A percentile compares a stretch with the other conserved stretches of the same genome.
These are phyloP conservation scores for Gracilaria domingensis DNA, from an alignment of 23 red algal genomes.

Conservation along the genomic window DNA sequence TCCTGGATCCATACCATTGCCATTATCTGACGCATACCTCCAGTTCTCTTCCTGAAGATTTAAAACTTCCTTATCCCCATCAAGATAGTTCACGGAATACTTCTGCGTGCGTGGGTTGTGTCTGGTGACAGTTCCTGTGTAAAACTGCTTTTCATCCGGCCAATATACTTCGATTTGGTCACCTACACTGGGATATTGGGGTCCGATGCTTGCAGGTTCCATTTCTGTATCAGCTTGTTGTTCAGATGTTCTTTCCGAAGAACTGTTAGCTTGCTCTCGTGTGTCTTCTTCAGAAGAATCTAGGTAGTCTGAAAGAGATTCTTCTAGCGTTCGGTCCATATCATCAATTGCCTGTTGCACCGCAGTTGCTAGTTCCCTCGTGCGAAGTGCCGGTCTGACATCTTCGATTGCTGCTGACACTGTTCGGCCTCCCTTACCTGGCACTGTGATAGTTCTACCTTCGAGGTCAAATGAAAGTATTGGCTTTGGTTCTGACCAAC, in stretches of 20 bases:
- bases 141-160: constrained; percentile 7
- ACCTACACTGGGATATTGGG: neutral
- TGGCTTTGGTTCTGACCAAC: neutral
- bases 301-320: no score
- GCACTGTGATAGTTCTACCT: constrained; percentile 4
- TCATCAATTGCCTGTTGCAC: constrained; percentile 48
- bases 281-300: no score
- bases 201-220: neutral
- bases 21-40: no score
- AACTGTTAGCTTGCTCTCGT: no score
- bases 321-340: constrained; percentile 5
- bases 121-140: neutral
- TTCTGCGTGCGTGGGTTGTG: neutral
- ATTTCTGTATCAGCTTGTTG: no score
- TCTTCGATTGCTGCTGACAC: constrained; percentile 33
- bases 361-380: constrained; percentile 9
- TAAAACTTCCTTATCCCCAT: constrained; percentile 10
- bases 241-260: no score
- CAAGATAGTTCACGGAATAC: neutral
- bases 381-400: neutral
- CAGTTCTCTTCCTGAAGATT: neutral
- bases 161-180: constrained; percentile 22
- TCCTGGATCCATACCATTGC: no score
- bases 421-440: neutral
- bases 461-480: constrained; percentile 8